phyloP scores from a whole-genome alignment of 148 eudicot species.

The Limonium bicolor region DNA sequence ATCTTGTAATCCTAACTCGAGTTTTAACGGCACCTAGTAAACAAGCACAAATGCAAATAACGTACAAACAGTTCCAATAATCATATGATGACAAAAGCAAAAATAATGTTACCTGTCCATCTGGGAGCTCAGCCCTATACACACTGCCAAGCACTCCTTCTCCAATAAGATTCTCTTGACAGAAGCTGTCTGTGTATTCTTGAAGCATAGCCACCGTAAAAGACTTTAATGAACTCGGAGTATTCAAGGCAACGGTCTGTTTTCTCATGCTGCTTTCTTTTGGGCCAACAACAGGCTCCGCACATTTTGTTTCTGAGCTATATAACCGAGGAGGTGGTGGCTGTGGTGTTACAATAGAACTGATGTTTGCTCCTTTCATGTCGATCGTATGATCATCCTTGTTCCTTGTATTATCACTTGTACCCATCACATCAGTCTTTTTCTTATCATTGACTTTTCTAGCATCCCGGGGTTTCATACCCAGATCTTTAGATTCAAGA shows the following conservation, averaged over 20 bases:
- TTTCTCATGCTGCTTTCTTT: slow-evolving; percentile 8
- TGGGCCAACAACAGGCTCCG: slow-evolving; percentile 30
- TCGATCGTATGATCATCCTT: slow-evolving; percentile 51
- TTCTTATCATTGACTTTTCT: slow-evolving; percentile 19
- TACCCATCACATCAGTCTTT: slow-evolving; percentile 8
- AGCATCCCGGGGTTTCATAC: slow-evolving; percentile 14
- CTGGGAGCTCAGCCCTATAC: slow-evolving; percentile 60
- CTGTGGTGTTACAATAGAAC: slow-evolving; percentile 17
- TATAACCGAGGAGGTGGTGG: slow-evolving; percentile 46
- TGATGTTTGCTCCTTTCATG: slow-evolving; percentile 21
- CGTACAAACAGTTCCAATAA: too few species aligned
- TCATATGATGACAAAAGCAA: not conserved
- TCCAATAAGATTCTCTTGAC: slow-evolving; percentile 80
- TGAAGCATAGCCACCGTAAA: slow-evolving; percentile 79
- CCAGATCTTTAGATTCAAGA: slow-evolving; percentile 12
- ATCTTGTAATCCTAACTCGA: too few species aligned
- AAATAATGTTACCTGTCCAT: slow-evolving; percentile 40
- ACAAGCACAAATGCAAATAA: too few species aligned
- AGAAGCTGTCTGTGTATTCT: slow-evolving; percentile 79
- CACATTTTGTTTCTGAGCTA: slow-evolving; percentile 24
- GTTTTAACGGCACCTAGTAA: too few species aligned
- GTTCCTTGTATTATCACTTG: slow-evolving; percentile 13
- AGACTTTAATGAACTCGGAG: slow-evolving; percentile 31
- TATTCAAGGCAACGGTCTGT: slow-evolving; percentile 10
- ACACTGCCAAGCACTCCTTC: slow-evolving; percentile 66